Conservation (phyloP, 345 rosid species). For the Xanthoceras sorbifolium region DNA sequence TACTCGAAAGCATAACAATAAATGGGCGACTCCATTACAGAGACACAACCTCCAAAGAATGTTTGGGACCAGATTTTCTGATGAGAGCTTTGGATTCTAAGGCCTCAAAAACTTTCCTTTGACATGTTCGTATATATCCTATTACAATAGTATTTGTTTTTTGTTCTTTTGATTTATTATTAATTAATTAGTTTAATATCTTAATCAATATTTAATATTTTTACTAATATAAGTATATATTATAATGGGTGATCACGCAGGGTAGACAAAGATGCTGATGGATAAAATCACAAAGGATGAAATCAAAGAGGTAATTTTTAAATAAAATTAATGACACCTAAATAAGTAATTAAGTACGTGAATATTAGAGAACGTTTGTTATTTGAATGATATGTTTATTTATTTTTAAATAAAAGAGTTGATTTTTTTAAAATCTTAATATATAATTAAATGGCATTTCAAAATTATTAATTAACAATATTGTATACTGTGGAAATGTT, state of each 20-base stretch:
- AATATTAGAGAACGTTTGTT: too few species aligned
- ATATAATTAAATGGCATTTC: background rate
- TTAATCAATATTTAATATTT: too few species aligned
- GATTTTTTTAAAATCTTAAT: too few species aligned
- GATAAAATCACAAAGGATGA: conserved; percentile 83
- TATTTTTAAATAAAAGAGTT: background rate
- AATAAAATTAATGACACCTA: background rate
- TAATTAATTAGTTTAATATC: background rate
- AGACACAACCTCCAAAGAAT: conserved; percentile 56
- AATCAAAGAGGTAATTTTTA: conserved; percentile 59
- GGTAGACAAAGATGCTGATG: conserved; percentile 83
- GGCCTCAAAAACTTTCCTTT: conserved; percentile 83
- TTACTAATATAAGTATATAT: too few species aligned
- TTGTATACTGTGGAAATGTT: background rate
- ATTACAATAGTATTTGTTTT: too few species aligned
- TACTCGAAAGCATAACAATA: conserved; percentile 63
- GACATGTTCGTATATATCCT: conserved; percentile 57
- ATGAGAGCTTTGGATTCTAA: conserved; percentile 87
- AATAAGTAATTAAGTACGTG: too few species aligned
- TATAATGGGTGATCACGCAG: conserved; percentile 30
- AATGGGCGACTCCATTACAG: conserved; percentile 65
- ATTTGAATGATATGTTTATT: background rate
- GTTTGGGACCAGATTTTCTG: conserved; percentile 82
- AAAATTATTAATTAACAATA: background rate
- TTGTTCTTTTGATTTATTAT: background rate